Evolutionary conservation across 768 basidiomycete genomes (phyloP).

Genomic region (Calocybe gangraenosa): DNA sequence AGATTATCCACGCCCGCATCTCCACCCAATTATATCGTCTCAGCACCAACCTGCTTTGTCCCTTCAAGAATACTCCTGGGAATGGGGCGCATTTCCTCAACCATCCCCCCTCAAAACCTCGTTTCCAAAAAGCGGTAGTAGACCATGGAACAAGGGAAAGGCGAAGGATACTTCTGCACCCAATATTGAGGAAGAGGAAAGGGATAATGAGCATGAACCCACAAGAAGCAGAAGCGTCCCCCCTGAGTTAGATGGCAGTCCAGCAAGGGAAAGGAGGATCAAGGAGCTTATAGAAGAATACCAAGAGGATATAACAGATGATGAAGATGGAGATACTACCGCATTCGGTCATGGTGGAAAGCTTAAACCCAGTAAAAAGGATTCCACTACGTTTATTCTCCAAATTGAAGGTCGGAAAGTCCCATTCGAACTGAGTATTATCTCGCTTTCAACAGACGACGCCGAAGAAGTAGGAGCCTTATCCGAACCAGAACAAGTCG

Average conservation of each 20-base stretch:
- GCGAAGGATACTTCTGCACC: constrained; percentile 17
- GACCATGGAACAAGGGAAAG: constrained; percentile 23
- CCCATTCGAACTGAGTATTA: constrained; percentile 73
- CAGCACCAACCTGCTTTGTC: constrained; percentile 13
- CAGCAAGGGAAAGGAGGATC: constrained; percentile 23
- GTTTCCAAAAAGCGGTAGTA: constrained; percentile 40
- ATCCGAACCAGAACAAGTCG: constrained; percentile 15
- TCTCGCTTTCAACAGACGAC: constrained; percentile 29
- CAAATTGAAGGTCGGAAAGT: constrained; percentile 55
- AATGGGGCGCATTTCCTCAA: constrained; percentile 89
- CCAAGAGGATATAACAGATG: constrained; percentile 10
- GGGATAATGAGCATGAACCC: constrained; percentile 22
- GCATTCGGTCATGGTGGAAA: constrained; percentile 49
- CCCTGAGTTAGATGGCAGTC: constrained; percentile 44
- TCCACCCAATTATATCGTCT: constrained; percentile 1
- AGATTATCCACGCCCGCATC: constrained; percentile 16
- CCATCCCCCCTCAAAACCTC: constrained; percentile 61
- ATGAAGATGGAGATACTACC: constrained; percentile 18
- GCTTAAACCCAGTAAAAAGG: constrained; percentile 53
- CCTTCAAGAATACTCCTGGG: constrained; percentile 83
- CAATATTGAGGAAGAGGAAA: constrained; percentile 22
- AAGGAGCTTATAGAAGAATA: constrained; percentile 25
- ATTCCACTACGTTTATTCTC: constrained; percentile 62
- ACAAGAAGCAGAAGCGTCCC: constrained; percentile 57
- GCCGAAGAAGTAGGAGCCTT: constrained; percentile 10